phyloP scores from a whole-genome alignment of 352 stramenopile species.

The Phytophthora melonis region DNA sequence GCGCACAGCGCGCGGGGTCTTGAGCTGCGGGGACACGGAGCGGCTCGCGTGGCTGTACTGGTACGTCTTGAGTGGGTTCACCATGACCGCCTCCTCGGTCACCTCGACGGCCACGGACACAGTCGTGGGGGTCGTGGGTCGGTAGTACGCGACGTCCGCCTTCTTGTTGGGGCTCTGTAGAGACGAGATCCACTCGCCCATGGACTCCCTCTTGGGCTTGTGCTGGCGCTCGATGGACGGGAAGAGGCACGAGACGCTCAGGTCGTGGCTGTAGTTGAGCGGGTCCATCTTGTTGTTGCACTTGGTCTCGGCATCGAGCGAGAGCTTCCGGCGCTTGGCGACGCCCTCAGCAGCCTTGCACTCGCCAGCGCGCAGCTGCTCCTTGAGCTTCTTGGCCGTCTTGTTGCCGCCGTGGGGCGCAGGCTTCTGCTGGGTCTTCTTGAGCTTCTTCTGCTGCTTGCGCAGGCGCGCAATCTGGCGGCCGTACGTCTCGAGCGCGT shows the following conservation, averaged over 20 bases:
- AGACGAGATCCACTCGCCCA: slow-evolving; percentile 41
- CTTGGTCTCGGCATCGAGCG: slow-evolving; percentile 32
- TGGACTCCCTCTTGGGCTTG: slow-evolving; percentile 36
- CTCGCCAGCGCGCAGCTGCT: slow-evolving; percentile 34
- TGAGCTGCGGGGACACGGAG: slow-evolving; percentile 34
- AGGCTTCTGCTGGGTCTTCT: slow-evolving; percentile 28
- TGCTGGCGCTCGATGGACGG: slow-evolving; percentile 45
- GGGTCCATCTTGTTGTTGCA: slow-evolving; percentile 12
- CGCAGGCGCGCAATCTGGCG: slow-evolving; percentile 60
- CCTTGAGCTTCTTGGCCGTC: slow-evolving; percentile 52
- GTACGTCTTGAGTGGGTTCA: slow-evolving; percentile 37
- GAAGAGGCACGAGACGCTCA: slow-evolving; percentile 35
- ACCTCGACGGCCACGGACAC: slow-evolving; percentile 32
- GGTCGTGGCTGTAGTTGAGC: slow-evolving; percentile 21
- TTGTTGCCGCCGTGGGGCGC: slow-evolving; percentile 26
- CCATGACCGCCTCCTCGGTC: slow-evolving; percentile 33
- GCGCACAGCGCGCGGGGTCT: slow-evolving; percentile 29
- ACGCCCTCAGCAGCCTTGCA: slow-evolving; percentile 34
- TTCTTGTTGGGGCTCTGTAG: slow-evolving; percentile 34
- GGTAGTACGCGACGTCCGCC: slow-evolving; percentile 19
- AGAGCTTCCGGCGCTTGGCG: slow-evolving; percentile 59
- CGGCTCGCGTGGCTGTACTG: slow-evolving; percentile 33
- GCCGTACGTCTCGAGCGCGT: slow-evolving; percentile 63
- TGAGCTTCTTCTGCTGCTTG: slow-evolving; percentile 42
- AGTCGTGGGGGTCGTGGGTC: slow-evolving; percentile 32